Evolutionary conservation across 2,329 filamentous ascomycete genomes (phyloP).

Genomic region (Cercospora canescens): DNA sequence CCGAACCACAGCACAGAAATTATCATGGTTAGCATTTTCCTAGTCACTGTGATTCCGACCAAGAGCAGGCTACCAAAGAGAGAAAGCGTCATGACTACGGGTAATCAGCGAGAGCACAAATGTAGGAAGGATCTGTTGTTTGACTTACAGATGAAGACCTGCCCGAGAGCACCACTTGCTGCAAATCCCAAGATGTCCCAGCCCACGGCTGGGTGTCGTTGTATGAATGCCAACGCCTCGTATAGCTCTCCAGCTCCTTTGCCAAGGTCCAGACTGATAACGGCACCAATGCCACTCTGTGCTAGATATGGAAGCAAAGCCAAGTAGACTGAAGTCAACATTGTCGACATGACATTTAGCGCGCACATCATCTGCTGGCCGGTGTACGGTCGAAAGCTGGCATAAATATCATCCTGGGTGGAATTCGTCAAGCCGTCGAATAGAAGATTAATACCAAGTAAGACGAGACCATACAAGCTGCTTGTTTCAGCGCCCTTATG

Average conservation of each 20-base stretch:
- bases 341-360: conserved; percentile 83
- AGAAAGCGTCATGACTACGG: conserved; percentile 64
- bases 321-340: conserved; percentile 75
- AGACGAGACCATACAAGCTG: conserved; percentile 74
- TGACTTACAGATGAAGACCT: conserved; percentile 79
- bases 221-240: conserved; percentile 79
- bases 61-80: conserved; percentile 89
- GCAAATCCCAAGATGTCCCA: conserved; percentile 89
- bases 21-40: conserved; percentile 99
- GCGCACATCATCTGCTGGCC: conserved; percentile 99
- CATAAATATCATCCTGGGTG: conserved; percentile 93
- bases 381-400: conserved; percentile 71
- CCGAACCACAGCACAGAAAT: conserved; percentile 93
- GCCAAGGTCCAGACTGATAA: conserved; percentile 41
- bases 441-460: conserved; percentile 85
- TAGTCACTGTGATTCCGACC: conserved; percentile 93
- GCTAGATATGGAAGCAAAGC: conserved; percentile 78
- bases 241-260: conserved; percentile 71
- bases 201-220: conserved; percentile 75
- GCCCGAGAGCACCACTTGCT: conserved; percentile 85
- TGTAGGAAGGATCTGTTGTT: background rate
- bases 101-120: background rate
- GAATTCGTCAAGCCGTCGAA: conserved; percentile 96
- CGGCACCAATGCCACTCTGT: conserved; percentile 50
- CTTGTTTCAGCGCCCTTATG: conserved; percentile 50